Conservation (phyloP, 1,284 basidiomycete genomes). For the Ceratobasidium sp. region DNA sequence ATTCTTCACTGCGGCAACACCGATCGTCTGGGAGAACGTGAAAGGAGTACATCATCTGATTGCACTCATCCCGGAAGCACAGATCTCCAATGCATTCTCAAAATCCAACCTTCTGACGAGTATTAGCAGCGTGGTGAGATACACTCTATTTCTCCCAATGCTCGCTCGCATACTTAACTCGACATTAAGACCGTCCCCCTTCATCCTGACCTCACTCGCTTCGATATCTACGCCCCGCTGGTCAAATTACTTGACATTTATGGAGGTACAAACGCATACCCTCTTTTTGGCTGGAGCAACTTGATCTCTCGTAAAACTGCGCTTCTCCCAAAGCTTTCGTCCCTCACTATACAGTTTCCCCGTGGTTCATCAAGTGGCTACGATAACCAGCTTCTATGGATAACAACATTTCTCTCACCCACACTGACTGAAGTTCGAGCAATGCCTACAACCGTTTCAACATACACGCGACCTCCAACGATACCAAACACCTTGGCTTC, state of each 20-base stretch:
- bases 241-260: conserved; percentile 4
- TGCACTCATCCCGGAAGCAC: neutral
- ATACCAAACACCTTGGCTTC: neutral
- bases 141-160: neutral
- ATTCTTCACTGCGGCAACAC: neutral
- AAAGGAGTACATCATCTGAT: neutral
- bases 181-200: neutral
- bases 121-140: neutral
- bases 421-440: neutral
- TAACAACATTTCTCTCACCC: neutral
- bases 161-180: neutral
- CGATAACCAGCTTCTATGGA: conserved; percentile 2
- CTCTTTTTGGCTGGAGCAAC: neutral
- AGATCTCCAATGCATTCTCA: neutral
- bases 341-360: neutral
- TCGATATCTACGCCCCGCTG: conserved; percentile 5
- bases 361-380: neutral
- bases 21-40: neutral
- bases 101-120: neutral
- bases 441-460: neutral
- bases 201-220: neutral
- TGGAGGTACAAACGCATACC: neutral
- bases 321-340: conserved; percentile 4
- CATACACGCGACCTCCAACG: neutral
- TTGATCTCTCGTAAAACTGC: neutral